phyloP scores from a whole-genome alignment of 768 basidiomycete species.

The Guyanaporus albipodus region DNA sequence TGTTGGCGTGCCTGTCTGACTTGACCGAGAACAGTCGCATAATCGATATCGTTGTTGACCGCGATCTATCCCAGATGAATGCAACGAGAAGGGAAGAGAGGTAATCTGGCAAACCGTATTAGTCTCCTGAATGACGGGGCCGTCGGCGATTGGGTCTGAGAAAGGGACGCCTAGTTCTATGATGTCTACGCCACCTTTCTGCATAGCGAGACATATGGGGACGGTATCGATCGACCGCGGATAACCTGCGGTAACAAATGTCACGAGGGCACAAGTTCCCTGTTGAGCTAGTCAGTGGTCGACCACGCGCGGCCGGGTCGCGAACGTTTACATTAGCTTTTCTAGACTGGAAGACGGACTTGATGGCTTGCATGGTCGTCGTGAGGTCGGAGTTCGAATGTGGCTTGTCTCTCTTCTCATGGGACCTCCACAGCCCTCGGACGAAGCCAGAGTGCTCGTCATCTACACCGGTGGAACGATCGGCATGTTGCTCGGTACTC shows the following conservation, averaged over 20 bases:
- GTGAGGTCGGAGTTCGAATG: slow-evolving; percentile 9
- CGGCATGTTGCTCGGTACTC: slow-evolving; percentile 76
- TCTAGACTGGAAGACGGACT: slow-evolving; percentile 25
- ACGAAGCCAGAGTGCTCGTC: slow-evolving; percentile 79
- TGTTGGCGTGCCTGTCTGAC: slow-evolving; percentile 74
- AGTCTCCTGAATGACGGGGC: slow-evolving; percentile 86
- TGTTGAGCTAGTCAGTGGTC: slow-evolving; percentile 13
- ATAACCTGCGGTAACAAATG: slow-evolving; percentile 95
- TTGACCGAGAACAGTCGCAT: slow-evolving; percentile 66
- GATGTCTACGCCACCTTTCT: slow-evolving; percentile 88
- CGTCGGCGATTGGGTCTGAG: slow-evolving; percentile 95
- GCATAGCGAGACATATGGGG: slow-evolving; percentile 85
- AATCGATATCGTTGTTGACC: slow-evolving; percentile 75
- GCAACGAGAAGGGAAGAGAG: background rate
- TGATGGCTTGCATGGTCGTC: slow-evolving; percentile 27
- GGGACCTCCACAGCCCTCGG: slow-evolving; percentile 48
- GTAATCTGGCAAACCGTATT: slow-evolving; percentile 62
- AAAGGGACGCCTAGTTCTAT: slow-evolving; percentile 82
- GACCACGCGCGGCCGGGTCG: too few species aligned
- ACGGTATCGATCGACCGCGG: slow-evolving; percentile 79
- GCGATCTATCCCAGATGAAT: slow-evolving; percentile 58
- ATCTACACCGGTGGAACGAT: slow-evolving; percentile 92
- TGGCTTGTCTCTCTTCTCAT: slow-evolving; percentile 37
- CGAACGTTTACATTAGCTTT: slow-evolving; percentile 18
- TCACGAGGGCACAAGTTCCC: slow-evolving; percentile 59